These are phyloP conservation scores for Backusella circina DNA, from an alignment of 192 early-diverging fungal genomes.

Conservation along the genomic window DNA sequence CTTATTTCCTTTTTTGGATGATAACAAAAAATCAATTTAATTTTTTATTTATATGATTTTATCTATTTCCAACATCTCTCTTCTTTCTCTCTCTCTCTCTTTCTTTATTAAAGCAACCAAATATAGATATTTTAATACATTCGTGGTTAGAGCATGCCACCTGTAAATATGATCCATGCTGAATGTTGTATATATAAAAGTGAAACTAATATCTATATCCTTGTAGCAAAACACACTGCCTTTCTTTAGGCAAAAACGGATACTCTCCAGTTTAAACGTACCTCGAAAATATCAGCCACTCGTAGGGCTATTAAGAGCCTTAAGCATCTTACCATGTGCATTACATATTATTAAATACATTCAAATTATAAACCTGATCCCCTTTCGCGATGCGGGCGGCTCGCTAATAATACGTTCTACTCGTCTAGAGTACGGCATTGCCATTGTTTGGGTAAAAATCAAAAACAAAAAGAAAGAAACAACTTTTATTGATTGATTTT, in stretches of 20 bases:
- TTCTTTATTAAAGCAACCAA: not conserved
- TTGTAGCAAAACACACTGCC: not conserved
- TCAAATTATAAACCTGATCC: constrained; percentile 15
- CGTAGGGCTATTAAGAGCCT: not conserved
- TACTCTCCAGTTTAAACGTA: constrained; percentile 8
- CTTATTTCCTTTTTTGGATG: not conserved
- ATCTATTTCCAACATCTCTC: not conserved
- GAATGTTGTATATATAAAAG: not conserved
- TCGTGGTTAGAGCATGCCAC: constrained; percentile 1
- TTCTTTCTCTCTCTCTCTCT: not conserved
- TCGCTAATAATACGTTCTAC: constrained; percentile 29
- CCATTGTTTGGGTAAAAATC: constrained; percentile 44
- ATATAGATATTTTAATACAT: not conserved
- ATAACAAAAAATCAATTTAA: not conserved
- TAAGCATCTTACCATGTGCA: constrained; percentile 38
- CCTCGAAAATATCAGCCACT: constrained; percentile 7
- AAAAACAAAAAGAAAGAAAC: not conserved
- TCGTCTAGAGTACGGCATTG: constrained; percentile 36
- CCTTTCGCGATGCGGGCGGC: constrained; percentile 26
- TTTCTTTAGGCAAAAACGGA: constrained; percentile 12
- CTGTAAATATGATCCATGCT: not conserved
- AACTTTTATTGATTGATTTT: not conserved
- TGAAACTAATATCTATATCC: not conserved
- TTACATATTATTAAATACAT: constrained; percentile 30
- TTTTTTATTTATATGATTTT: not conserved